phyloP scores from a whole-genome alignment of 495 filamentous ascomycete species.

The Glarea lozoyensis region DNA sequence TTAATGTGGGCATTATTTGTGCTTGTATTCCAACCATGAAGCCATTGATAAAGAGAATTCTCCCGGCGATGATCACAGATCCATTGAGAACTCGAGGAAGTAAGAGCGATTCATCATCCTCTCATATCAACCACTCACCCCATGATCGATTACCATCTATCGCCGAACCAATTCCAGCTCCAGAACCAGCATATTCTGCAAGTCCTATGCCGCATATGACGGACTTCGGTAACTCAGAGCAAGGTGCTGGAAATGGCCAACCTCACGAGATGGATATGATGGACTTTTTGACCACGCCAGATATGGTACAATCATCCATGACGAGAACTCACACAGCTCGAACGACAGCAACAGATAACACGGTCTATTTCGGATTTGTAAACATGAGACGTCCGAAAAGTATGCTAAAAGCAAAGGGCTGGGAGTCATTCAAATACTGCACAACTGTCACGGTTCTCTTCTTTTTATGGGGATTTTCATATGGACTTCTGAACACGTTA shows the following conservation, averaged over 20 bases:
- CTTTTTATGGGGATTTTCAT: constrained; percentile 83
- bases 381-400: constrained; percentile 70
- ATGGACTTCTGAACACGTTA: constrained; percentile 70
- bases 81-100: constrained; percentile 2
- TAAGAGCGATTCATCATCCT: constrained; percentile 6
- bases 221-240: too few species aligned
- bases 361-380: constrained; percentile 69
- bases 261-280: constrained; percentile 40
- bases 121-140: constrained; percentile 1
- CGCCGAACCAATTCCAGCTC: constrained; percentile 14
- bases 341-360: constrained; percentile 18
- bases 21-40: constrained; percentile 85
- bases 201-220: too few species aligned
- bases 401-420: constrained; percentile 50
- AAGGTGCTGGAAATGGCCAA: too few species aligned
- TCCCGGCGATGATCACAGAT: constrained; percentile 50
- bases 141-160: constrained; percentile 3
- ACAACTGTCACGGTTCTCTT: constrained; percentile 68
- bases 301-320: constrained; percentile 5
- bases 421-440: constrained; percentile 41
- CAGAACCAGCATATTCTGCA: constrained; percentile 11
- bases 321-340: constrained; percentile 13
- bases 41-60: constrained; percentile 65
- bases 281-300: constrained; percentile 50
- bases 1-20: constrained; percentile 81